Evolutionary conservation across 140 eudicot species (phyloP).

Genomic region (Bidens hawaiensis): DNA sequence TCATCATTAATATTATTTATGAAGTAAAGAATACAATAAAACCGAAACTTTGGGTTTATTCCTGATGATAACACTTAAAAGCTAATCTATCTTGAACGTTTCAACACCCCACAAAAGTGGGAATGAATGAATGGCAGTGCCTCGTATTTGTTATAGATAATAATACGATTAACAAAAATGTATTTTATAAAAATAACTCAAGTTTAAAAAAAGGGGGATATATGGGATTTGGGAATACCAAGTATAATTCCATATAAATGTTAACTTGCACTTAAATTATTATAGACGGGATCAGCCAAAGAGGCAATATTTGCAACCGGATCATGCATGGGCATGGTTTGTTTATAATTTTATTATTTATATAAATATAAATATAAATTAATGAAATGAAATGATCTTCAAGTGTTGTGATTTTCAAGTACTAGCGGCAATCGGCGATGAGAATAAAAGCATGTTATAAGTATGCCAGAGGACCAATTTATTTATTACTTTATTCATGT

Average conservation of each 20-base stretch:
- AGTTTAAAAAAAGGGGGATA: neutral
- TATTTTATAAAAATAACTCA: neutral
- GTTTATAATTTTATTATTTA: neutral
- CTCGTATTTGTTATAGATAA: neutral
- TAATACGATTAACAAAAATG: neutral
- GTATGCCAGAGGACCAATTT: conserved; percentile 7
- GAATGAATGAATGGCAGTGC: neutral
- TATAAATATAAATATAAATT: no score
- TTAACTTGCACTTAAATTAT: no score
- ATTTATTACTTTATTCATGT: conserved; percentile 1
- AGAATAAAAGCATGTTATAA: conserved; percentile 29
- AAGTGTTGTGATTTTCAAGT: neutral
- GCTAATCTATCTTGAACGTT: no score
- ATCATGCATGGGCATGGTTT: conserved; percentile 26
- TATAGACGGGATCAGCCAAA: conserved; percentile 8
- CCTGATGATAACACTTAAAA: no score
- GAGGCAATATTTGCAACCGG: conserved; percentile 12
- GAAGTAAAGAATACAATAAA: no score
- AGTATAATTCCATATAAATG: neutral
- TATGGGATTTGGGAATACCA: neutral
- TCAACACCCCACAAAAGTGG: no score
- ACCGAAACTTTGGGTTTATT: no score
- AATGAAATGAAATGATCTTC: neutral
- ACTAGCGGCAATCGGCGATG: conserved; percentile 14
- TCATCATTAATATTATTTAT: no score